Base-by-base conservation (phyloP, 2,329 filamentous ascomycete species). In the Penicillium sp. region DNA sequence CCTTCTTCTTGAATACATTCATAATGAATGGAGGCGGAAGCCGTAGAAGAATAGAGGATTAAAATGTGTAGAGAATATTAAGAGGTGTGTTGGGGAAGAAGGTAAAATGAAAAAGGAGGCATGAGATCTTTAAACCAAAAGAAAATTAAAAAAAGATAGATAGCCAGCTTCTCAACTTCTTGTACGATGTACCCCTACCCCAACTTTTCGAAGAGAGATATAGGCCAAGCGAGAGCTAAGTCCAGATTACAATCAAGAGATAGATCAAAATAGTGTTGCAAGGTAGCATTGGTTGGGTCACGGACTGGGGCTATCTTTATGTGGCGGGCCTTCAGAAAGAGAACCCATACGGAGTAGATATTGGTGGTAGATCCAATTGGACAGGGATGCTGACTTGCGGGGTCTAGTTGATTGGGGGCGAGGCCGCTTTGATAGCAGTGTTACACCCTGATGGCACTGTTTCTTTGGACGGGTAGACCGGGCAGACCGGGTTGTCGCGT, bases 361-460 rank as follows among this genome's bases (percentile, higher is more conserved):
- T 29, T 15, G 27, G 19, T 17, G 23, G 27, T 12, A 38, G 21
- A n/a, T 50, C 37, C 21, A 21, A 47, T 47, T 49, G 43, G 43
- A 15, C n/a, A 33, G 29, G 50, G 21, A 12, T 3, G 10, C 19
- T 17, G 33, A 17, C 10, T 31, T 52, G 40, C 47, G 42, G 41
- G 25, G 13, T 19, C 7, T 21, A 37, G 40, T 17, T n/a, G 19
- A 23, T 35, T 25, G 45, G 29, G 27, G 33, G 25, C 5, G 6
- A 4, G n/a, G 19, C 52, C 61, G 58, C 63, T 63, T 61, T 60
- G 62, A 64, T 67, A 62, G 56, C 37, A 63, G 60, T 59, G 64
- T 67, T 64, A 61, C 64, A 67, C 58, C 29, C 21, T 41, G 48
- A 58, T 62, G 60, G 52, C 25, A 62, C 60, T 51, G 55, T 57